These are phyloP conservation scores for Rhododendron henanense DNA, from an alignment of 148 eudicot species.

Conservation along the genomic window DNA sequence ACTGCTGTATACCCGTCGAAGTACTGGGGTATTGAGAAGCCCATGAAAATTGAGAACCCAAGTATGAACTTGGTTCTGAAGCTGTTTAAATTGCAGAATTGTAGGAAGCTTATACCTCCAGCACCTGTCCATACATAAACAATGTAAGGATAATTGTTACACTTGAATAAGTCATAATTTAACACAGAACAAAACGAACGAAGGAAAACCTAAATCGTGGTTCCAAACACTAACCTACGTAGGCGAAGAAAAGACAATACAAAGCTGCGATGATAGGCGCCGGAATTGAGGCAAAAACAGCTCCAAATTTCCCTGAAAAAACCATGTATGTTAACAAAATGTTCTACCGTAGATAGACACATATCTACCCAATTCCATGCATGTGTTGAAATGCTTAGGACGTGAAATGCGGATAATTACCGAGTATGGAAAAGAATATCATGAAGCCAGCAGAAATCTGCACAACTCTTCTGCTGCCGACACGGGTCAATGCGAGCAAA, in stretches of 20 bases:
- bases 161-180: neutral
- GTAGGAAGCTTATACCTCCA: slow-evolving; percentile 78
- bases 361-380: neutral
- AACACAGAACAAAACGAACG: neutral
- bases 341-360: neutral
- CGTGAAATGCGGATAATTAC: slow-evolving; percentile 26
- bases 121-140: slow-evolving; percentile 40
- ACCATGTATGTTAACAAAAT: neutral
- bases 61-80: slow-evolving; percentile 75
- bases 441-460: slow-evolving; percentile 93
- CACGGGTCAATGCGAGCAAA: slow-evolving; percentile 81
- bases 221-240: slow-evolving; percentile 58
- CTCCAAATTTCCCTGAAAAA: slow-evolving; percentile 88
- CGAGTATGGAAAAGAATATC: slow-evolving; percentile 92
- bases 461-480: slow-evolving; percentile 89
- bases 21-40: slow-evolving; percentile 36
- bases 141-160: neutral
- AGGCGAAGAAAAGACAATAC: slow-evolving; percentile 89
- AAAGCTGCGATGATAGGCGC: slow-evolving; percentile 51
- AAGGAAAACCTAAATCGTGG: neutral
- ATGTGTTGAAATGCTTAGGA: neutral
- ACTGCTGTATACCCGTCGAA: slow-evolving; percentile 66
- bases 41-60: slow-evolving; percentile 85
- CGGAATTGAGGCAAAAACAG: slow-evolving; percentile 74
- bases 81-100: slow-evolving; percentile 91